Evolutionary conservation across 257 asterid genomes (phyloP).

Genomic region (Nicotiana sylvestris): DNA sequence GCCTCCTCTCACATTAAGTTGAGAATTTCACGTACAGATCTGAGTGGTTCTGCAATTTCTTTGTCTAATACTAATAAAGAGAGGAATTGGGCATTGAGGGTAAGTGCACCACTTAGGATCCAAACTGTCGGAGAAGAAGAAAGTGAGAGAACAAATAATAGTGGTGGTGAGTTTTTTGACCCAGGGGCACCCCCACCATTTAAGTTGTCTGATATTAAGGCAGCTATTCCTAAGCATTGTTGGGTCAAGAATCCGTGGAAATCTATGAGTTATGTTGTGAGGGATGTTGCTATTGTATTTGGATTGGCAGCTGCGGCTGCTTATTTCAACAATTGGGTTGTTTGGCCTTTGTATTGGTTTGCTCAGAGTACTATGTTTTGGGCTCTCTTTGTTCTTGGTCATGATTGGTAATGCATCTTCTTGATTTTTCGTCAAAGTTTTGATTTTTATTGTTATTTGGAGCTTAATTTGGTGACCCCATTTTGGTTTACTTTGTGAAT

Average conservation of each 20-base stretch:
- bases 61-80: not conserved
- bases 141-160: too few species aligned
- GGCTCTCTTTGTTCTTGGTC: slow-evolving; percentile 99
- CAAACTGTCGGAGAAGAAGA: slow-evolving; percentile 43
- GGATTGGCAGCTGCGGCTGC: slow-evolving; percentile 89
- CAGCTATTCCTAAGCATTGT: slow-evolving; percentile 92
- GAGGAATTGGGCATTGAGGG: slow-evolving; percentile 65
- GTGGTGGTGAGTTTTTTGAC: slow-evolving; percentile 42
- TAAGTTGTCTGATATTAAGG: slow-evolving; percentile 65
- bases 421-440: not conserved
- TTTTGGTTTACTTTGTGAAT: slow-evolving; percentile 2
- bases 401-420: slow-evolving; percentile 61
- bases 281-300: slow-evolving; percentile 71
- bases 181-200: slow-evolving; percentile 82
- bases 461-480: not conserved
- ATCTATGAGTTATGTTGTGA: slow-evolving; percentile 83
- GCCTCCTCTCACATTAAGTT: slow-evolving; percentile 22
- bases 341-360: slow-evolving; percentile 95
- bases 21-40: slow-evolving; percentile 31
- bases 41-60: not conserved
- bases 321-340: slow-evolving; percentile 69
- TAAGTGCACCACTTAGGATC: slow-evolving; percentile 66
- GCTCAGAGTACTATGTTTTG: slow-evolving; percentile 98
- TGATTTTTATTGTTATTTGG: not conserved
- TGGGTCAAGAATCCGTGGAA: slow-evolving; percentile 91